A percentile compares a stretch with the other conserved stretches of the same genome.
Conservation (phyloP, 495 filamentous ascomycete genomes). For the Sporormia fimetaria region DNA sequence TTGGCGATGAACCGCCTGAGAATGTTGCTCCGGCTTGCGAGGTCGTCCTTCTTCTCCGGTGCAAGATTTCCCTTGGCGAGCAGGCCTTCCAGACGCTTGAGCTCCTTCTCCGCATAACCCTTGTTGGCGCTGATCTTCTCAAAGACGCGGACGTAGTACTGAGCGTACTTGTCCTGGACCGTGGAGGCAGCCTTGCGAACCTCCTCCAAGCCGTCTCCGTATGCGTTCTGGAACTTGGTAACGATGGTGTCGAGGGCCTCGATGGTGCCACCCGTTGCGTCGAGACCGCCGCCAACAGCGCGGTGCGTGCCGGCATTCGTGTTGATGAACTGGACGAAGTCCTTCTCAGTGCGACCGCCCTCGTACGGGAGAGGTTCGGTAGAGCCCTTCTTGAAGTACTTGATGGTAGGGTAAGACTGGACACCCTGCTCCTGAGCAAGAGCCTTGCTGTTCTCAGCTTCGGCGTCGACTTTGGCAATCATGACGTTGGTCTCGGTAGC, state of each 20-base stretch:
- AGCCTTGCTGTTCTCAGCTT: slow-evolving; percentile 70
- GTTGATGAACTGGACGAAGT: slow-evolving; percentile 75
- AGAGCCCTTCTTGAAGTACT: slow-evolving; percentile 89
- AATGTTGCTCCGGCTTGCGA: slow-evolving; percentile 79
- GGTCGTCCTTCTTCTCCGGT: slow-evolving; percentile 78
- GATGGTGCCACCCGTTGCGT: slow-evolving; percentile 72
- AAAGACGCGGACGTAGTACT: slow-evolving; percentile 87
- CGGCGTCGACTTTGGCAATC: slow-evolving; percentile 90
- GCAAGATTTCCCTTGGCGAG: slow-evolving; percentile 76
- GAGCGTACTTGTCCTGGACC: slow-evolving; percentile 71
- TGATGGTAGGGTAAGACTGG: slow-evolving; percentile 86
- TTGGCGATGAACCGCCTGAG: slow-evolving; percentile 59
- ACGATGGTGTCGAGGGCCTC: slow-evolving; percentile 64
- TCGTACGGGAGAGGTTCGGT: slow-evolving; percentile 61
- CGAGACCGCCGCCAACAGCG: slow-evolving; percentile 65
- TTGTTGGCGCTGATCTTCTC: slow-evolving; percentile 68
- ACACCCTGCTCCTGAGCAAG: slow-evolving; percentile 68
- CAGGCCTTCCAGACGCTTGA: slow-evolving; percentile 65
- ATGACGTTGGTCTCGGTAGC: slow-evolving; percentile 61
- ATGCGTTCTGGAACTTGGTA: slow-evolving; percentile 25
- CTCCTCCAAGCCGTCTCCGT: slow-evolving; percentile 24
- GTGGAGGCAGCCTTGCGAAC: slow-evolving; percentile 52
- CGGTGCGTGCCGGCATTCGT: slow-evolving; percentile 82
- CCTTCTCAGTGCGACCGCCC: slow-evolving; percentile 65
- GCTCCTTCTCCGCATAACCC: slow-evolving; percentile 76